Evolutionary conservation across 139 green algal genomes (phyloP).

Genomic region (Trebouxia sp.): DNA sequence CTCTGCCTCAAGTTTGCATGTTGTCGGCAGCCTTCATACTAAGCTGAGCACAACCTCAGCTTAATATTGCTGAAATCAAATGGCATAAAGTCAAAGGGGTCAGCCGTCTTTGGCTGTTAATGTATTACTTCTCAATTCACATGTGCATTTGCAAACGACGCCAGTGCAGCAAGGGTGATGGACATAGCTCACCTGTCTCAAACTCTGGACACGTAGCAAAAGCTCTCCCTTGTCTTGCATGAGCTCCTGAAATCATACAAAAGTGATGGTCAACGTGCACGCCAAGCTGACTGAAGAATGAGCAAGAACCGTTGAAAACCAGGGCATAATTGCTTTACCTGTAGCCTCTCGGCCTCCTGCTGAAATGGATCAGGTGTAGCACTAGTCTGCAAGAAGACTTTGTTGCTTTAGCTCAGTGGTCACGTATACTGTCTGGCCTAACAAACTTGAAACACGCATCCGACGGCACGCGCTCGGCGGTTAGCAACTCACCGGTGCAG

Average conservation of each 20-base stretch:
- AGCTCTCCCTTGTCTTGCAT: slow-evolving; percentile 21
- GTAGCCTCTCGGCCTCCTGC: slow-evolving; percentile 4
- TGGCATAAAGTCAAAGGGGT: neutral
- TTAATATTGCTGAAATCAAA: neutral
- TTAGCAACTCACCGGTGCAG: neutral
- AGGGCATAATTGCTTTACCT: neutral
- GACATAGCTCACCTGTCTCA: slow-evolving; percentile 23
- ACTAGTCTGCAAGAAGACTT: neutral
- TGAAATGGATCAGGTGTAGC: neutral
- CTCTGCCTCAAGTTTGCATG: neutral
- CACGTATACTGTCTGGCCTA: no score
- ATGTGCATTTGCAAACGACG: no score
- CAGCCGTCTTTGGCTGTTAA: no score
- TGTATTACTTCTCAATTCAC: no score
- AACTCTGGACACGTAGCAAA: slow-evolving; percentile 4
- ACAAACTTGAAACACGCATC: no score
- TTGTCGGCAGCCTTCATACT: neutral
- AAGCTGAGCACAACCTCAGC: neutral
- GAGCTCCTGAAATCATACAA: neutral
- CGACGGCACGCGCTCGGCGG: neutral
- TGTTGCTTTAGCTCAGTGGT: no score
- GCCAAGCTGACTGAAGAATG: neutral
- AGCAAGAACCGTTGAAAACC: no score
- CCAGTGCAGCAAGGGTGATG: no score
- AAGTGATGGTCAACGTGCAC: neutral